Conservation (phyloP, 139 green algal species). For the Yamagishiella unicocca region DNA sequence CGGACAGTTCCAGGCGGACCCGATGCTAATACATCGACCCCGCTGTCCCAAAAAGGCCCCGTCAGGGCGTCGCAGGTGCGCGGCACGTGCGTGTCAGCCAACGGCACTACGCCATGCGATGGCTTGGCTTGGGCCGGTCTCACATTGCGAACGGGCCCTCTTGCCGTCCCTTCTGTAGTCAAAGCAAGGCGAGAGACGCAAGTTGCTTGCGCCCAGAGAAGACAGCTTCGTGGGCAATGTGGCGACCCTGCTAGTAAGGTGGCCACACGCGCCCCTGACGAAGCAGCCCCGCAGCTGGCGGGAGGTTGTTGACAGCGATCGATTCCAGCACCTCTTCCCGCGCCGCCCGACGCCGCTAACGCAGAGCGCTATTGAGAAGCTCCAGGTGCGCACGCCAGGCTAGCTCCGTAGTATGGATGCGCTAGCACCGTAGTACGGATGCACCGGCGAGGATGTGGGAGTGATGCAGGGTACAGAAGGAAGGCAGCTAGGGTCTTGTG, state of each 20-base stretch:
- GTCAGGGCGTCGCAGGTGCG: neutral
- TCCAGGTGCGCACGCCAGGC: neutral
- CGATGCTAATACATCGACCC: neutral
- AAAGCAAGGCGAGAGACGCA: neutral
- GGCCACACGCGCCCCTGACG: neutral
- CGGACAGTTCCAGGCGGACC: neutral
- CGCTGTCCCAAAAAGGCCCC: neutral
- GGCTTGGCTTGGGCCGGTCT: too few species aligned
- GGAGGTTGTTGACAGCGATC: neutral
- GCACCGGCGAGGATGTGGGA: too few species aligned
- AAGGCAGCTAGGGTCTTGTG: too few species aligned
- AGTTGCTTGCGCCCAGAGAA: neutral
- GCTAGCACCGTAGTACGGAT: too few species aligned
- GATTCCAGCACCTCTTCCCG: constrained; percentile 21
- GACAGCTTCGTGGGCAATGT: constrained; percentile 20
- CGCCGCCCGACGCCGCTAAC: neutral
- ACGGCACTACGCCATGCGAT: neutral
- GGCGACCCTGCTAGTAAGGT: constrained; percentile 10
- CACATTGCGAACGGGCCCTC: too few species aligned
- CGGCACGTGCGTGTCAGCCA: neutral
- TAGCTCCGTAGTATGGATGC: too few species aligned
- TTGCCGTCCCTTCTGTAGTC: neutral
- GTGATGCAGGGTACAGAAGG: too few species aligned
- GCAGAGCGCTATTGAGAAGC: neutral
- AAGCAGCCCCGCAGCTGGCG: neutral